Conservation (phyloP, 2,329 filamentous ascomycete genomes). For the Cladosporium phlei region DNA sequence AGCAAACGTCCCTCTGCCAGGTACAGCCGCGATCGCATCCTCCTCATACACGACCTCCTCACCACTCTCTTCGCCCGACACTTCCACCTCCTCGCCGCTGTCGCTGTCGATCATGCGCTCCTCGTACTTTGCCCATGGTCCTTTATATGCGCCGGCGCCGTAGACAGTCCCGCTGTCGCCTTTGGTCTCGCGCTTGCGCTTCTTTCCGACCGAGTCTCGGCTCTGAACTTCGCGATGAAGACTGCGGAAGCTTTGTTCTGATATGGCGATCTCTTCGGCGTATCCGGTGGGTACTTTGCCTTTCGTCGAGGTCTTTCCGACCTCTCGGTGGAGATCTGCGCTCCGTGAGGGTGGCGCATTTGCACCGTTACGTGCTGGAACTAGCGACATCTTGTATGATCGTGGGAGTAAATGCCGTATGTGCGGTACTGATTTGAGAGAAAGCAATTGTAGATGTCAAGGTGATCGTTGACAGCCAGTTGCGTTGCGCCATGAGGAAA, state of each 20-base stretch:
- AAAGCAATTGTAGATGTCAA: background rate
- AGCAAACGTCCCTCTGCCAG: constrained; percentile 48
- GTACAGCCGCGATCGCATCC: constrained; percentile 58
- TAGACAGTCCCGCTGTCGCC: constrained; percentile 80
- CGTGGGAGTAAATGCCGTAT: background rate
- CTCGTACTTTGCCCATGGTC: constrained; percentile 87
- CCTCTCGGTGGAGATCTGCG: constrained; percentile 23
- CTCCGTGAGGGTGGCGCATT: constrained; percentile 30
- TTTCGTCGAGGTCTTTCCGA: constrained; percentile 33
- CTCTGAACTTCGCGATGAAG: constrained; percentile 76
- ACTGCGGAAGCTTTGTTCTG: constrained; percentile 81
- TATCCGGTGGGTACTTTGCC: constrained; percentile 64
- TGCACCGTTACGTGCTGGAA: constrained; percentile 31
- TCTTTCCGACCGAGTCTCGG: constrained; percentile 53
- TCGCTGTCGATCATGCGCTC: constrained; percentile 67
- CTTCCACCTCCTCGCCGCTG: constrained; percentile 65
- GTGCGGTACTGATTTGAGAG: background rate
- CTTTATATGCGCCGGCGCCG: constrained; percentile 82
- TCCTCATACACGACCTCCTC: constrained; percentile 75
- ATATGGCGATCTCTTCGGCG: constrained; percentile 82
- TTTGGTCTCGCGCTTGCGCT: constrained; percentile 76
- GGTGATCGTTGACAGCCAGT: background rate
- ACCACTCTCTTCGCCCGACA: constrained; percentile 67
- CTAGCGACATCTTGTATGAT: constrained; percentile 25
- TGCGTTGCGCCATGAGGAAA: background rate